These are phyloP conservation scores for Lentinula aciculospora DNA, from an alignment of 768 basidiomycete genomes.

Conservation along the genomic window DNA sequence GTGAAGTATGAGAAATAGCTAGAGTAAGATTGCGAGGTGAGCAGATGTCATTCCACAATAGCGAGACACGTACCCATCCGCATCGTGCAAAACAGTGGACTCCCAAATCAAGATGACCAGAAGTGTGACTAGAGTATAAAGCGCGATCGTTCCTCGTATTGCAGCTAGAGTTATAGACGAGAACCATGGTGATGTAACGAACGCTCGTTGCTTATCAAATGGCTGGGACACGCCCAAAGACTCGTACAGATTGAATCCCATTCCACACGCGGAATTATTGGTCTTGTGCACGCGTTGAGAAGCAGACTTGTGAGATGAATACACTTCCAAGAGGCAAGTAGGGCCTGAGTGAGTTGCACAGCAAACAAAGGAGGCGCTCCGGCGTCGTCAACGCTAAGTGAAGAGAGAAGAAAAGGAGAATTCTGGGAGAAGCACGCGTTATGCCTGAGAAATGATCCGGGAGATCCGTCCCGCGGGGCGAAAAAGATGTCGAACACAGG, in stretches of 20 bases:
- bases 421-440: too few relatives aligned
- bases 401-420: too few relatives aligned
- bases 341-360: background rate
- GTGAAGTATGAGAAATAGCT: constrained; percentile 69
- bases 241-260: background rate
- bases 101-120: constrained; percentile 33
- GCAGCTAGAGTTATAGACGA: constrained; percentile 36
- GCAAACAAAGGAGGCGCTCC: background rate
- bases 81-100: constrained; percentile 20
- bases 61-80: constrained; percentile 23
- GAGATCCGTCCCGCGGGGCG: too few relatives aligned
- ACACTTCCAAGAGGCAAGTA: background rate
- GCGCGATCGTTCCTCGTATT: constrained; percentile 41
- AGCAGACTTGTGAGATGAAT: background rate
- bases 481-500: too few relatives aligned
- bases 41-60: background rate
- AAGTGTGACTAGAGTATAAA: constrained; percentile 41
- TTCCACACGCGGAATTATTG: background rate
- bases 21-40: background rate
- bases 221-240: background rate
- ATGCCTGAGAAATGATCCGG: too few relatives aligned
- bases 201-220: constrained; percentile 30
- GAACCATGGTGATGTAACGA: constrained; percentile 45
- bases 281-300: background rate
- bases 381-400: too few relatives aligned